Evolutionary conservation across 2,329 filamentous ascomycete species (phyloP), one percentile per base, ranked within the genome.

Genomic region (Nemania sp.): DNA sequence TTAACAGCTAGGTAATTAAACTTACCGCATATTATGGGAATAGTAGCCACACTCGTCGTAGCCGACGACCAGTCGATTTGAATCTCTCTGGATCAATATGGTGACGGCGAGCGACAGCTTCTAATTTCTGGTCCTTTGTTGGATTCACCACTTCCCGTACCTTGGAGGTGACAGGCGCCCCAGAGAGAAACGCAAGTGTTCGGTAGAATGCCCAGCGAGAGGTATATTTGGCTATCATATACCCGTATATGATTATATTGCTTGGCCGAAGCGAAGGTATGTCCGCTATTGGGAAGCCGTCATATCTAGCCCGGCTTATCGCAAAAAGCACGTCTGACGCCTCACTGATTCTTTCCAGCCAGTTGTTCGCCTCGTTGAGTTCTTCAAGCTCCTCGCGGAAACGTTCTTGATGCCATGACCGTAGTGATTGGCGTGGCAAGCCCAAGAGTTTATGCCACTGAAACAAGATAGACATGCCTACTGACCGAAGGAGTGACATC

Each of bases 121-220:
- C 52, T 0, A 80, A 56, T 66, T 80, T 83, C 52, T 57, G 7
- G 38, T 81, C 78, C 62, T 81, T 84, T 35, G 67, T 73, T 1
- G 82, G 82, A 72, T 85, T 85, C 20, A 84, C 77, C 0, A 84
- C 82, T 74, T 84, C 83, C 5, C 79, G 72, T 2, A 84, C 77
- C 2, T 62, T 52, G 4, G 65, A 53, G 60, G 69, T 65, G 7
- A 73, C 32, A 11, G 74, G 63, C 15, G 66, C 71, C 6, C 74
- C 56, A 63, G 79, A 81, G 1, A 81, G 61, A 4, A 67, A 66
- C 5, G 81, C 80, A 8, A 77, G 78, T 0, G 72, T 70, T 35
- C 77, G 78, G 66, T 82, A 84, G 66, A 84, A 83, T 11, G 64
- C 62, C 79, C 80, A 84, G 20, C 82, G 77, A 7, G 77, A 79